A percentile compares a stretch with the other conserved stretches of the same genome.
Evolutionary conservation across 192 early-diverging fungal species (phyloP).

Genomic region (Backusella australiensis): DNA sequence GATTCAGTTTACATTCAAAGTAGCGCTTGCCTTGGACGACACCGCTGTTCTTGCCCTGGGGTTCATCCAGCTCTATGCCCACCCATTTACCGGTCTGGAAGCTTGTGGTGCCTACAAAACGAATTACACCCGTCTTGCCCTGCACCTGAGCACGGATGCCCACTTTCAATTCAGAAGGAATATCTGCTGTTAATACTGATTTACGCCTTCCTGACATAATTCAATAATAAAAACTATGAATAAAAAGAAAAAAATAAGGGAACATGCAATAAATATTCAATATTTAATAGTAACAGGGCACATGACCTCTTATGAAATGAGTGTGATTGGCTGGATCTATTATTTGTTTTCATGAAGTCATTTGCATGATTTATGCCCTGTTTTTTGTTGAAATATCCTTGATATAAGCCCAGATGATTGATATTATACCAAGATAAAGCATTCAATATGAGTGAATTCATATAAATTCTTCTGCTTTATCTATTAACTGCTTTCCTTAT

Average conservation of each 20-base stretch:
- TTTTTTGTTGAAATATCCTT: too few relatives aligned
- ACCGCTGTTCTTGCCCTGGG: constrained; percentile 75
- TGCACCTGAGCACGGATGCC: constrained; percentile 52
- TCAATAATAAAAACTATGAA: not conserved
- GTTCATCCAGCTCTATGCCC: constrained; percentile 81
- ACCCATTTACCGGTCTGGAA: constrained; percentile 88
- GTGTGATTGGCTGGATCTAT: too few relatives aligned
- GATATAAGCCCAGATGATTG: too few relatives aligned
- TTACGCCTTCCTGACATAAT: not conserved
- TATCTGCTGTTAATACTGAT: constrained; percentile 5
- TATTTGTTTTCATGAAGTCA: too few relatives aligned
- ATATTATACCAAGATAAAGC: too few relatives aligned
- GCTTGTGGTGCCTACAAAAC: constrained; percentile 77
- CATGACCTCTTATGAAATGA: too few relatives aligned
- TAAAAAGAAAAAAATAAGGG: not conserved
- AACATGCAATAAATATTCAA: not conserved
- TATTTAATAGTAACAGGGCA: not conserved
- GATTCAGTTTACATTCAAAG: constrained; percentile 68
- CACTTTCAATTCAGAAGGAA: constrained; percentile 20
- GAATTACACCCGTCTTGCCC: constrained; percentile 61
- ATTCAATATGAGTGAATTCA: too few relatives aligned
- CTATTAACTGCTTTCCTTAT: too few relatives aligned
- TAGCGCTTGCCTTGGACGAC: constrained; percentile 72
- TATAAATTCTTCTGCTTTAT: too few relatives aligned
- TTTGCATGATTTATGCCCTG: too few relatives aligned